Percentiles rank a stretch among this genome's conserved stretches.
Conservation (phyloP, 176 grass and related monocot species). For the Triticum timopheevii region DNA sequence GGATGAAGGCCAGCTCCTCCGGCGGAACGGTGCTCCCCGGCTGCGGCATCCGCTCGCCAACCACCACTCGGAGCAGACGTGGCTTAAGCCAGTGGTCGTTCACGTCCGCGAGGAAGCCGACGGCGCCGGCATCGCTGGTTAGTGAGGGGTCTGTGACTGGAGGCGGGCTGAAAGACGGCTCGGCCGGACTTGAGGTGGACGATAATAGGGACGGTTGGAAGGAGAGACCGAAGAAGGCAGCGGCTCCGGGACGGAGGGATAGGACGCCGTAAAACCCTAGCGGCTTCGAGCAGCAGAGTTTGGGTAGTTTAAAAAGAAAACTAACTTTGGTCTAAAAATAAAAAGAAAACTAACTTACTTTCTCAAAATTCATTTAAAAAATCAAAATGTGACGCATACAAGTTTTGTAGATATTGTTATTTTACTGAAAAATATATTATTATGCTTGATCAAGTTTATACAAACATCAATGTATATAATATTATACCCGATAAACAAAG, state of each 20-base stretch:
- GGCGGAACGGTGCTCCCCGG: constrained; percentile 29
- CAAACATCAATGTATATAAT: too few species aligned
- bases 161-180: neutral
- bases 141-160: neutral
- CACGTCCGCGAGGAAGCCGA: constrained; percentile 31
- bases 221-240: neutral
- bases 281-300: neutral
- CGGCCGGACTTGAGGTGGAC: neutral
- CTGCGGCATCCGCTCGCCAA: constrained; percentile 42
- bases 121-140: constrained; percentile 22
- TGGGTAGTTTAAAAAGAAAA: too few species aligned
- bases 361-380: too few species aligned
- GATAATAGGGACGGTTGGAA: neutral
- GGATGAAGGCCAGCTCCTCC: constrained; percentile 43
- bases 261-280: neutral
- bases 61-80: constrained; percentile 40
- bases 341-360: too few species aligned
- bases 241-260: neutral
- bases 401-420: too few species aligned
- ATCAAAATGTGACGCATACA: too few species aligned
- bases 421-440: too few species aligned
- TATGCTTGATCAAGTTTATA: too few species aligned
- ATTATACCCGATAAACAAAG: too few species aligned
- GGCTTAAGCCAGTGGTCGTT: constrained; percentile 50
- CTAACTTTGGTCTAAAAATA: too few species aligned